A percentile compares a stretch with the other conserved stretches of the same genome.
Evolutionary conservation across 768 basidiomycete species (phyloP).

Genomic region (Cyathus striatus): DNA sequence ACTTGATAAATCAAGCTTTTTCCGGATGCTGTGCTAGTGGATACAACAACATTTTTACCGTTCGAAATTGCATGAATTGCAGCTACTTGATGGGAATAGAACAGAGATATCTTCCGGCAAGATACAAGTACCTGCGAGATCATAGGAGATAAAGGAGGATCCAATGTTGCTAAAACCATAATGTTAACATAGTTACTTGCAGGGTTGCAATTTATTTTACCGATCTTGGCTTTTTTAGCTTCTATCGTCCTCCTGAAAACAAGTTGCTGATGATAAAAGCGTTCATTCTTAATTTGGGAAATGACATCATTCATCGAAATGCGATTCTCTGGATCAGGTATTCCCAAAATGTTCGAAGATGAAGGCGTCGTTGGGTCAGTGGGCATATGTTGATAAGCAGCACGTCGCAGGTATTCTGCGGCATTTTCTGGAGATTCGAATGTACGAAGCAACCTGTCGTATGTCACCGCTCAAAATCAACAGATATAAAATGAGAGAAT

Average conservation of each 20-base stretch:
- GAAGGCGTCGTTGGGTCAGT: slow-evolving; percentile 41
- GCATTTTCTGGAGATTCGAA: slow-evolving; percentile 54
- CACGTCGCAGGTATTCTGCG: slow-evolving; percentile 54
- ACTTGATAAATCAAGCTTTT: slow-evolving; percentile 89
- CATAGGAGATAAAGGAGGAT: slow-evolving; percentile 51
- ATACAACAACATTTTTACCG: slow-evolving; percentile 75
- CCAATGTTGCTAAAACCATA: slow-evolving; percentile 46
- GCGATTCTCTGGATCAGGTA: slow-evolving; percentile 44
- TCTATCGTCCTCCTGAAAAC: slow-evolving; percentile 47
- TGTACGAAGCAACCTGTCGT: slow-evolving; percentile 60
- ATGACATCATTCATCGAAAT: slow-evolving; percentile 56
- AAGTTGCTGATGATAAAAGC: slow-evolving; percentile 73
- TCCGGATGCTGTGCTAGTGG: slow-evolving; percentile 86
- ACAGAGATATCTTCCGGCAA: slow-evolving; percentile 52
- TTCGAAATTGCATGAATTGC: slow-evolving; percentile 61
- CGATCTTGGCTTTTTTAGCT: slow-evolving; percentile 46
- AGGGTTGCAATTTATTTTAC: slow-evolving; percentile 25
- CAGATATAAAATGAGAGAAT: background rate
- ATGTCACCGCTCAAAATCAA: too few species aligned
- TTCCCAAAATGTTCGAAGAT: slow-evolving; percentile 12
- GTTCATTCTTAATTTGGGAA: slow-evolving; percentile 47
- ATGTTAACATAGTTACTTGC: too few species aligned
- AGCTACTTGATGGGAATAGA: slow-evolving; percentile 69
- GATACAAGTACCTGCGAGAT: slow-evolving; percentile 51
- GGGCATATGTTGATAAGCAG: slow-evolving; percentile 69